These are phyloP conservation scores for Strobilomyces dryophilus DNA, from an alignment of 768 basidiomycete species.

Conservation along the genomic window DNA sequence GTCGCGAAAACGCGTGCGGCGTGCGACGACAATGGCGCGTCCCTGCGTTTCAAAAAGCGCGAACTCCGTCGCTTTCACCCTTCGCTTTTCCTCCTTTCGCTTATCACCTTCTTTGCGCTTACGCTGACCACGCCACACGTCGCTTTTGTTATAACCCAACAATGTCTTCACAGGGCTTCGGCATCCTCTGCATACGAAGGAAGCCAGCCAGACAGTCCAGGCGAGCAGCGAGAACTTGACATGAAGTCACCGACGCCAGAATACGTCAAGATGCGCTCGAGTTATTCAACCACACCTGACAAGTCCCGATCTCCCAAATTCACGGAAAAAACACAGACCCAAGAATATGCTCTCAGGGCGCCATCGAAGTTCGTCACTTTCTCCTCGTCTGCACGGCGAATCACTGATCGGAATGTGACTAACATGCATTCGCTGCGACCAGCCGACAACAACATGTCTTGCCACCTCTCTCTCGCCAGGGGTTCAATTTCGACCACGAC, in stretches of 20 bases:
- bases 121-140: slow-evolving; percentile 33
- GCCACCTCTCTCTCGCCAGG: slow-evolving; percentile 30
- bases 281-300: slow-evolving; percentile 15
- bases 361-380: slow-evolving; percentile 25
- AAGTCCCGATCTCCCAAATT: slow-evolving; percentile 16
- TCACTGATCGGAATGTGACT: slow-evolving; percentile 24
- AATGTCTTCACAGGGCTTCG: slow-evolving; percentile 25
- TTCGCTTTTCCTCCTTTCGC: slow-evolving; percentile 15
- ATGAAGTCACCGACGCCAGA: slow-evolving; percentile 22
- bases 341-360: slow-evolving; percentile 20
- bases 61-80: slow-evolving; percentile 12
- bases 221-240: slow-evolving; percentile 11
- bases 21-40: slow-evolving; percentile 10
- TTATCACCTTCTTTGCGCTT: slow-evolving; percentile 20
- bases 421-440: slow-evolving; percentile 23
- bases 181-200: slow-evolving; percentile 27
- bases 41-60: slow-evolving; percentile 10
- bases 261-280: slow-evolving; percentile 18
- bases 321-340: slow-evolving; percentile 18
- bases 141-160: slow-evolving; percentile 16
- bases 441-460: slow-evolving; percentile 32
- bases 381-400: slow-evolving; percentile 8
- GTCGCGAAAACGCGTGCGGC: slow-evolving; percentile 9
- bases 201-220: slow-evolving; percentile 9
- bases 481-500: slow-evolving; percentile 32